Conservation (phyloP, 192 early-diverging fungal genomes). For the Rhizophagus clarus region DNA sequence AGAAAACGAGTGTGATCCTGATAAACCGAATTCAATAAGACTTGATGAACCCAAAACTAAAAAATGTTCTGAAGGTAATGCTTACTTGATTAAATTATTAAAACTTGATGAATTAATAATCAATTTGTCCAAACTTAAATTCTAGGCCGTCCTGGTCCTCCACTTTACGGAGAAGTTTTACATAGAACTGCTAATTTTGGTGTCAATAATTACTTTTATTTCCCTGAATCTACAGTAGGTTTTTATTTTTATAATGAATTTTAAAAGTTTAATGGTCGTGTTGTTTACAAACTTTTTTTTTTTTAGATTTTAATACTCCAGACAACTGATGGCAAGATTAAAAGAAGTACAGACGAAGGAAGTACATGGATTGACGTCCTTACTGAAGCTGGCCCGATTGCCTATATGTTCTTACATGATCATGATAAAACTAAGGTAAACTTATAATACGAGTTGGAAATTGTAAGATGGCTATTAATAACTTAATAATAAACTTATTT, state of each 20-base stretch:
- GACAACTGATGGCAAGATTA: slow-evolving; percentile 62
- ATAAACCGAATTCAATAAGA: background rate
- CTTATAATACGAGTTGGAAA: background rate
- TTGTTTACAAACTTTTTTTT: background rate
- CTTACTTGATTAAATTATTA: background rate
- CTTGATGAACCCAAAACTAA: background rate
- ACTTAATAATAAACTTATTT: background rate
- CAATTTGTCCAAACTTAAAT: slow-evolving; percentile 39
- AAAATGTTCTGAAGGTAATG: background rate
- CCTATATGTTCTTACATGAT: slow-evolving; percentile 70
- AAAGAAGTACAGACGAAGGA: slow-evolving; percentile 75
- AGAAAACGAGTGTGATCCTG: background rate
- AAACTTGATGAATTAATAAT: slow-evolving; percentile 51
- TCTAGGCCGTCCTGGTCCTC: slow-evolving; percentile 22
- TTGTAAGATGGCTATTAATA: background rate
- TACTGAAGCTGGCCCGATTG: slow-evolving; percentile 49
- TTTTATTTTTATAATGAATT: background rate
- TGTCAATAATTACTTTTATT: slow-evolving; percentile 65
- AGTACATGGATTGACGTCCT: slow-evolving; percentile 66
- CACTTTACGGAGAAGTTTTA: background rate
- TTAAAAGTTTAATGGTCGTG: background rate
- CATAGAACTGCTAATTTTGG: slow-evolving; percentile 40
- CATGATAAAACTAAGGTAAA: slow-evolving; percentile 61
- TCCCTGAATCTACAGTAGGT: slow-evolving; percentile 58
- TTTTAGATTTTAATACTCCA: slow-evolving; percentile 51